Percentiles rank a stretch among this genome's conserved stretches.
Conservation (phyloP, 495 filamentous ascomycete species). For the Bathelium albidoporum region DNA sequence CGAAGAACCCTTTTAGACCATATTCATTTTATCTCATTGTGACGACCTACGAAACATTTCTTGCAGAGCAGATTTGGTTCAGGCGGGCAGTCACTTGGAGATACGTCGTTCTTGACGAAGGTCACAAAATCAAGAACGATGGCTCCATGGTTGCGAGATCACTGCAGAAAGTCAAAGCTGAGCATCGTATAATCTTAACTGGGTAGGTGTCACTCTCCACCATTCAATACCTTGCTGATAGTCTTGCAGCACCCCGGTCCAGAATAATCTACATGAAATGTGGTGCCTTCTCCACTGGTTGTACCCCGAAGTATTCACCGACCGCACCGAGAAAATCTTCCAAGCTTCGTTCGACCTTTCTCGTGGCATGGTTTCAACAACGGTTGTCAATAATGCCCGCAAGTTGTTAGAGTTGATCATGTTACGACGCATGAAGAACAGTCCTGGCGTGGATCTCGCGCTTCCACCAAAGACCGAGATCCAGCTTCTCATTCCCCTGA, state of each 20-base stretch:
- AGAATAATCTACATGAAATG: conserved; percentile 53
- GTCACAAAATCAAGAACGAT: conserved; percentile 52
- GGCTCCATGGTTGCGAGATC: conserved; percentile 40
- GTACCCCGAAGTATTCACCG: conserved; percentile 50
- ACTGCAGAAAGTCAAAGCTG: conserved; percentile 42
- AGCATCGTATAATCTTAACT: conserved; percentile 52
- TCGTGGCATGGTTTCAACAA: conserved; percentile 43
- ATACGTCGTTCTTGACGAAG: conserved; percentile 50
- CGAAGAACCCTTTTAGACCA: conserved; percentile 6
- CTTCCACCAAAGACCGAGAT: conserved; percentile 53
- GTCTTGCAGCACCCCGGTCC: conserved; percentile 42
- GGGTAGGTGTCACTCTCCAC: conserved; percentile 26
- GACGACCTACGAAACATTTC: conserved; percentile 53
- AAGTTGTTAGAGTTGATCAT: conserved; percentile 49
- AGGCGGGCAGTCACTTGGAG: conserved; percentile 48
- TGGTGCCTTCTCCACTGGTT: conserved; percentile 57
- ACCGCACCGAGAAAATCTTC: conserved; percentile 42
- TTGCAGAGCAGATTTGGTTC: conserved; percentile 49
- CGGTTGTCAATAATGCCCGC: conserved; percentile 44
- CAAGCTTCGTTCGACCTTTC: conserved; percentile 48
- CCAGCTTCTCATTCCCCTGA: conserved; percentile 49
- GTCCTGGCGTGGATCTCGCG: conserved; percentile 45
- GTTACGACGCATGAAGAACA: conserved; percentile 55
- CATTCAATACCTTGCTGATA: not conserved
- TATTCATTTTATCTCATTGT: conserved; percentile 40